Percentiles rank a stretch among this genome's conserved stretches.
phyloP scores from a whole-genome alignment of 306 rosid species.

The Malus sylvestris region DNA sequence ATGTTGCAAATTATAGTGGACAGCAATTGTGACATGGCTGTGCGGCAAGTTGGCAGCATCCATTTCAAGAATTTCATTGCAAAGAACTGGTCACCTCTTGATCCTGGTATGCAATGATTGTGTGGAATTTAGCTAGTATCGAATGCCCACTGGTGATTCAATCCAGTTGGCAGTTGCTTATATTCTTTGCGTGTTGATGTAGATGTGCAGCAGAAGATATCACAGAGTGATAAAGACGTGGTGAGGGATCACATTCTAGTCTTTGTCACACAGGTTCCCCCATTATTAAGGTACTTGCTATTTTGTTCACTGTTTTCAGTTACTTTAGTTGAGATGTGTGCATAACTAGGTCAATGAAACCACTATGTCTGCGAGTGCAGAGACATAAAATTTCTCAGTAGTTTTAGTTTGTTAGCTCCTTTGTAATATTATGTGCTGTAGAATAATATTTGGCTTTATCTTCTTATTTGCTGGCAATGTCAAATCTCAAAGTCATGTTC shows the following conservation, averaged over 20 bases:
- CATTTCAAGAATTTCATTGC: conserved; percentile 94
- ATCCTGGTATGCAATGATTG: conserved; percentile 46
- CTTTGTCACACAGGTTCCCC: conserved; percentile 81
- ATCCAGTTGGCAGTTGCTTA: conserved; percentile 5
- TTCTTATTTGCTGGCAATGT: background rate
- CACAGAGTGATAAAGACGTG: conserved; percentile 62
- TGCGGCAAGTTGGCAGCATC: conserved; percentile 93
- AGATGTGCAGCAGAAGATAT: conserved; percentile 74
- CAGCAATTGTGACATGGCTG: conserved; percentile 68
- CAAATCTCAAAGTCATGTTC: conserved; percentile 5
- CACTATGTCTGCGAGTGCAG: background rate
- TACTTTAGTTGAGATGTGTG: background rate
- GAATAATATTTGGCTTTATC: background rate
- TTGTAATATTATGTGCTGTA: background rate
- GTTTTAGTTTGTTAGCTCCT: background rate
- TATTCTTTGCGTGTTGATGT: conserved; percentile 18
- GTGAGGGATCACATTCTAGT: conserved; percentile 79
- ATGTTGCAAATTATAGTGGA: conserved; percentile 85
- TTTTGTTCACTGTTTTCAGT: background rate
- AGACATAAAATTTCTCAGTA: background rate
- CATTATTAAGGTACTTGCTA: conserved; percentile 59
- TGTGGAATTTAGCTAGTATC: conserved; percentile 5
- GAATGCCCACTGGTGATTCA: background rate
- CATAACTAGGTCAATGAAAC: background rate
- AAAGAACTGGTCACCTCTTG: conserved; percentile 81